phyloP scores from a whole-genome alignment of 164 flowering plant species.

The Berberis thunbergii region DNA sequence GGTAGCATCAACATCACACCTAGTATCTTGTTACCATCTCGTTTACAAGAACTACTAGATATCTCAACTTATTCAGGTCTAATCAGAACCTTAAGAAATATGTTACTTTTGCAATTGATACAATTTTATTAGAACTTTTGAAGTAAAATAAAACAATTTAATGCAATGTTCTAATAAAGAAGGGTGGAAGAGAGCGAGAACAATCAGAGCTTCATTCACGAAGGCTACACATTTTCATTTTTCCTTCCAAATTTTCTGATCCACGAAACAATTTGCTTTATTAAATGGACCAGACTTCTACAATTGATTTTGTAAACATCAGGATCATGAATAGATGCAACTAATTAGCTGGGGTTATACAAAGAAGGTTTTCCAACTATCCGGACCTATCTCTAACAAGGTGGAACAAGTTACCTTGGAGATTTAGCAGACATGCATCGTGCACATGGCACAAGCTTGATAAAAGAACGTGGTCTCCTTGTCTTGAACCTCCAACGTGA shows the following conservation, averaged over 20 bases:
- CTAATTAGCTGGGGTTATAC: slow-evolving; percentile 11
- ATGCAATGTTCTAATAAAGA: too few species aligned
- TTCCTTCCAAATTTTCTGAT: slow-evolving; percentile 13
- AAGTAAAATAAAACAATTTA: too few species aligned
- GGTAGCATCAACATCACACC: too few species aligned
- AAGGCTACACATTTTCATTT: not conserved
- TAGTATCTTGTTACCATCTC: too few species aligned
- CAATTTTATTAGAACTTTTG: too few species aligned
- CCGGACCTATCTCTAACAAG: slow-evolving; percentile 8
- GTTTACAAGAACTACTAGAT: too few species aligned
- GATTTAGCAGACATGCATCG: slow-evolving; percentile 24
- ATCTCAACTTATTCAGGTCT: too few species aligned
- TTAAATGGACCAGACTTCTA: slow-evolving; percentile 16
- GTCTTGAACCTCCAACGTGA: slow-evolving; percentile 21
- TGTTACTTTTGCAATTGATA: too few species aligned
- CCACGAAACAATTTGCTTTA: slow-evolving; percentile 14
- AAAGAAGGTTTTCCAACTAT: slow-evolving; percentile 10
- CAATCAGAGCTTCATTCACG: too few species aligned
- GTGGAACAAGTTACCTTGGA: slow-evolving; percentile 18
- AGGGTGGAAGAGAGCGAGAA: too few species aligned
- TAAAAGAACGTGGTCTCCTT: slow-evolving; percentile 21
- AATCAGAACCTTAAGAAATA: too few species aligned
- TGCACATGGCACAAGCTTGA: slow-evolving; percentile 24
- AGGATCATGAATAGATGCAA: slow-evolving; percentile 27
- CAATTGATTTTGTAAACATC: slow-evolving; percentile 19